These are phyloP conservation scores for Mycocentrospora acerina DNA, from an alignment of 2,329 filamentous ascomycete species.

Conservation along the genomic window DNA sequence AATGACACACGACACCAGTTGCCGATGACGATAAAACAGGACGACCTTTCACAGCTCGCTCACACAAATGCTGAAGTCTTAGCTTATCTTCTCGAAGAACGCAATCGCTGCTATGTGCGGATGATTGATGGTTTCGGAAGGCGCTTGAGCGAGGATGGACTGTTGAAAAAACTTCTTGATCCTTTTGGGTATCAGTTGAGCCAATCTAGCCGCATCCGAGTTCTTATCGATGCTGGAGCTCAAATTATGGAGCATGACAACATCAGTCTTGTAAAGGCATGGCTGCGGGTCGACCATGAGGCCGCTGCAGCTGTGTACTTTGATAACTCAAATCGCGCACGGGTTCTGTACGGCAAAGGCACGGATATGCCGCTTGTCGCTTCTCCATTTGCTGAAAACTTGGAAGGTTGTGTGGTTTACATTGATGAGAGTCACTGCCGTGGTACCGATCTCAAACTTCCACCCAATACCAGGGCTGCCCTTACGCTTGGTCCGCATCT, in stretches of 20 bases:
- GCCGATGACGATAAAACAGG: constrained; percentile 62
- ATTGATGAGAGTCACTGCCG: constrained; percentile 63
- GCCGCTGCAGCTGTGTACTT: constrained; percentile 59
- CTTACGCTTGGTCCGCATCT: constrained; percentile 59
- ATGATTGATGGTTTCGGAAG: constrained; percentile 30
- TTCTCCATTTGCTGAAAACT: constrained; percentile 57
- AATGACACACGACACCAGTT: constrained; percentile 65
- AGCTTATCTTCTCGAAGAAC: constrained; percentile 55
- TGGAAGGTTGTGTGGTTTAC: constrained; percentile 58
- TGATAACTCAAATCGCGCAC: constrained; percentile 48
- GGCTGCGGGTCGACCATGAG: constrained; percentile 51
- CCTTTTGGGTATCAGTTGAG: constrained; percentile 1
- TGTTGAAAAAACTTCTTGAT: constrained; percentile 47
- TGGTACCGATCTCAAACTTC: constrained; percentile 62
- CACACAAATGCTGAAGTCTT: constrained; percentile 68
- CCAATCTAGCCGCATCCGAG: constrained; percentile 41
- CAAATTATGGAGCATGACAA: constrained; percentile 65
- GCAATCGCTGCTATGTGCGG: constrained; percentile 53
- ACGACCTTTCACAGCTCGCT: constrained; percentile 57
- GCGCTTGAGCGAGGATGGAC: constrained; percentile 48
- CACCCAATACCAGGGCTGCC: constrained; percentile 50
- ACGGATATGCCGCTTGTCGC: constrained; percentile 51
- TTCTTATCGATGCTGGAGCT: constrained; percentile 66
- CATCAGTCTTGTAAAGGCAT: constrained; percentile 49
- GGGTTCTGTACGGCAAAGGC: constrained; percentile 46